phyloP scores from a whole-genome alignment of 1,139 yeast genomes.

The Yamadazyma triangularis region DNA sequence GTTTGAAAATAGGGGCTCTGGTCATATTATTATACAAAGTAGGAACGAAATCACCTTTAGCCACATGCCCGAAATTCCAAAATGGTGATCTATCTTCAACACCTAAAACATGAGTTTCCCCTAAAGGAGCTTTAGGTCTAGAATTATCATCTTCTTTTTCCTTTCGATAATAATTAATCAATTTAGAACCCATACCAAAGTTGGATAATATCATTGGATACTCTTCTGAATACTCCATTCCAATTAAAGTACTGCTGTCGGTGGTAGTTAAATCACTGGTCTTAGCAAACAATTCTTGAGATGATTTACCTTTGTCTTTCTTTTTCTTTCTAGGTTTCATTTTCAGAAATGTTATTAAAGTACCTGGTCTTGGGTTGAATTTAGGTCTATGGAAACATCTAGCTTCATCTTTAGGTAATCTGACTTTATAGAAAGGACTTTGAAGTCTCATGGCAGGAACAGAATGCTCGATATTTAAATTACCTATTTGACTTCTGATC shows the following conservation, averaged over 20 bases:
- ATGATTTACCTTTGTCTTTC: conserved; percentile 81
- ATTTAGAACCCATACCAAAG: conserved; percentile 94
- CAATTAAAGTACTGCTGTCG: conserved; percentile 73
- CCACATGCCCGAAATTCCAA: conserved; percentile 98
- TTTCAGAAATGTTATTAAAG: conserved; percentile 70
- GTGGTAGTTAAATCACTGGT: conserved; percentile 78
- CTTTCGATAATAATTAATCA: conserved; percentile 90
- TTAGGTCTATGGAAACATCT: conserved; percentile 79
- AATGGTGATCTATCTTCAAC: conserved; percentile 95
- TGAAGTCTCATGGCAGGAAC: conserved; percentile 84
- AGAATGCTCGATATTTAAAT: conserved; percentile 86
- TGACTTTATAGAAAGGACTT: conserved; percentile 87
- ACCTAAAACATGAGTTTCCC: conserved; percentile 94
- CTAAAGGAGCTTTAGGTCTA: conserved; percentile 84
- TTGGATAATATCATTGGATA: conserved; percentile 78
- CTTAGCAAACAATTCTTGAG: conserved; percentile 65
- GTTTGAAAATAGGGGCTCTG: conserved; percentile 91
- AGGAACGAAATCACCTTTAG: conserved; percentile 90
- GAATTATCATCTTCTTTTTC: conserved; percentile 74
- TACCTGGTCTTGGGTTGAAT: conserved; percentile 74
- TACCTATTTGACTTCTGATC: conserved; percentile 90
- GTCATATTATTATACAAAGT: conserved; percentile 88
- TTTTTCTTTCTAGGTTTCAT: conserved; percentile 80
- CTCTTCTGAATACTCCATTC: conserved; percentile 90
- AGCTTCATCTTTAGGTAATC: conserved; percentile 61